A percentile compares a stretch with the other conserved stretches of the same genome.
These are phyloP conservation scores for Cutaneotrichosporon daszewskae DNA, from an alignment of 1,284 basidiomycete genomes.

Conservation along the genomic window DNA sequence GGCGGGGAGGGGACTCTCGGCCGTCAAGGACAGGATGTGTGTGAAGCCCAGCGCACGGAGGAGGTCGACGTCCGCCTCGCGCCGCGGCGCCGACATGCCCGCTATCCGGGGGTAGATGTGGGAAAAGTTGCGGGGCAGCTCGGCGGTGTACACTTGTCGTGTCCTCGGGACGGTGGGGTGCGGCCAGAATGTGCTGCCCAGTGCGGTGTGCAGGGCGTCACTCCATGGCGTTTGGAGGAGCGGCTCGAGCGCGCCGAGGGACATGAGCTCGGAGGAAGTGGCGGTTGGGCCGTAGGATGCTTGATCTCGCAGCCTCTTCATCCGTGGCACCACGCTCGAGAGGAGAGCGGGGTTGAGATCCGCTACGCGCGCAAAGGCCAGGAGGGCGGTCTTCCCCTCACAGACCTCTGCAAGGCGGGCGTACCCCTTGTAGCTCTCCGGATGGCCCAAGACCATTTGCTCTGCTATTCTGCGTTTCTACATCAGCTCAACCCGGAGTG, in stretches of 20 bases:
- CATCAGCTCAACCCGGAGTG: no score
- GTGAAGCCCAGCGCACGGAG: slow-evolving; percentile 54
- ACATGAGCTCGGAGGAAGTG: slow-evolving; percentile 50
- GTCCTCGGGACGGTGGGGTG: slow-evolving; percentile 11
- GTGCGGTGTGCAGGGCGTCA: slow-evolving; percentile 36
- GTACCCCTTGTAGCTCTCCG: slow-evolving; percentile 52
- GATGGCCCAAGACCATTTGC: slow-evolving; percentile 39
- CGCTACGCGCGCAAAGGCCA: slow-evolving; percentile 54
- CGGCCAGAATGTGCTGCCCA: slow-evolving; percentile 13
- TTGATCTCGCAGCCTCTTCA: slow-evolving; percentile 27
- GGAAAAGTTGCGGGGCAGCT: slow-evolving; percentile 56
- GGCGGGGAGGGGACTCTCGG: slow-evolving; percentile 53
- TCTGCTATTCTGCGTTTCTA: slow-evolving; percentile 31
- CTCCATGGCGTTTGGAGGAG: slow-evolving; percentile 53
- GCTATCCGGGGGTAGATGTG: slow-evolving; percentile 59
- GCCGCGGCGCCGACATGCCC: slow-evolving; percentile 57
- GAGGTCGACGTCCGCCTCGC: slow-evolving; percentile 52
- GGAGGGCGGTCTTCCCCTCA: slow-evolving; percentile 54
- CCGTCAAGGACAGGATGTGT: slow-evolving; percentile 57
- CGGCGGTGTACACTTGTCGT: slow-evolving; percentile 36
- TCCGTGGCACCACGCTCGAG: not conserved
- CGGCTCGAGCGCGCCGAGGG: slow-evolving; percentile 7
- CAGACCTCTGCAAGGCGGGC: slow-evolving; percentile 53
- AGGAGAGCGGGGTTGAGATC: slow-evolving; percentile 44
- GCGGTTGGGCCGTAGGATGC: slow-evolving; percentile 50